Percentiles rank a stretch among this genome's conserved stretches.
Conservation (phyloP, 164 flowering plant species). For the Litsea cubeba region DNA sequence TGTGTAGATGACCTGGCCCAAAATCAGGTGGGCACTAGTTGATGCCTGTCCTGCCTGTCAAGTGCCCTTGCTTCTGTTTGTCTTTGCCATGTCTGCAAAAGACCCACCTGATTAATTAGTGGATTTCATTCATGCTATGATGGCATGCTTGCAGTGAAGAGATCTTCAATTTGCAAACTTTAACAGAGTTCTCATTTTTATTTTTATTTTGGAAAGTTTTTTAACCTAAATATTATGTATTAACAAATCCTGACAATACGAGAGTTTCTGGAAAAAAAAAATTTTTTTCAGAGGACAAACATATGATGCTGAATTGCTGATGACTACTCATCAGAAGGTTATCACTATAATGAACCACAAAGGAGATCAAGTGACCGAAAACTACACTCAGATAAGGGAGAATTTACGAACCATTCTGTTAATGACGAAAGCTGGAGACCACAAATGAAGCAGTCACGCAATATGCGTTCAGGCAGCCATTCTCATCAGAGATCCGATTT, state of each 20-base stretch:
- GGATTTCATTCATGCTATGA: too few species aligned
- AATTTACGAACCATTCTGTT: constrained; percentile 28
- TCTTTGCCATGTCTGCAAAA: too few species aligned
- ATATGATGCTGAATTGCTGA: constrained; percentile 25
- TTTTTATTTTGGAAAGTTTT: too few species aligned
- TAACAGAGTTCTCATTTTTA: too few species aligned
- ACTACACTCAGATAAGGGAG: constrained; percentile 24
- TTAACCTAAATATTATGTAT: too few species aligned
- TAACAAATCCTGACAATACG: too few species aligned
- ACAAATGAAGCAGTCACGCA: constrained; percentile 19
- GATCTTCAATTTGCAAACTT: too few species aligned
- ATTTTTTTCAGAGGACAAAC: constrained; percentile 24
- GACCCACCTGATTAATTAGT: too few species aligned
- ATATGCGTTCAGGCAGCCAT: constrained; percentile 11
- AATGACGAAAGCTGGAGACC: constrained; percentile 27
- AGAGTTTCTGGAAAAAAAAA: too few species aligned
- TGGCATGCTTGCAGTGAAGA: too few species aligned
- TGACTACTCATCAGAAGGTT: constrained; percentile 14
- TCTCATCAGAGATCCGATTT: constrained; percentile 1
- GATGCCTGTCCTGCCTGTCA: too few species aligned
- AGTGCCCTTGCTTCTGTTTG: too few species aligned
- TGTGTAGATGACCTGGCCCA: neutral
- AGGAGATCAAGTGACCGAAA: constrained; percentile 24
- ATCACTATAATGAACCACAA: constrained; percentile 18
- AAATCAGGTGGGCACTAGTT: neutral